phyloP scores from a whole-genome alignment of 2,329 filamentous ascomycete genomes.

The Helminthosporium solani region DNA sequence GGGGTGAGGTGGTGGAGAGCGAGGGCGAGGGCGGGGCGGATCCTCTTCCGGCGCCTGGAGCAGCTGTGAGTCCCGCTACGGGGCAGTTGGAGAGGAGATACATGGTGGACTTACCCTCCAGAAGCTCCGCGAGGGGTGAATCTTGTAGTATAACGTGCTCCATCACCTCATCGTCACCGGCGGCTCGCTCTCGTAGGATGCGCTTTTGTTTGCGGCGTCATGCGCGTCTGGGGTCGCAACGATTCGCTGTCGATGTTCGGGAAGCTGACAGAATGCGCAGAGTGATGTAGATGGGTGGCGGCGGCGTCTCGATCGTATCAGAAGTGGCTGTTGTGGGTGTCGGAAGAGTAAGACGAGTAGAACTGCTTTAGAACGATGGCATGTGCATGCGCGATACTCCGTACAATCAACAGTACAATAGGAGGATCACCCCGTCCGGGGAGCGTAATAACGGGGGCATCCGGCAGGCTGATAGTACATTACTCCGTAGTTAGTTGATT shows the following conservation, averaged over 20 bases:
- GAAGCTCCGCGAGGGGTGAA: conserved; percentile 83
- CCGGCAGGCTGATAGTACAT: too few species aligned
- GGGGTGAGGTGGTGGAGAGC: conserved; percentile 13
- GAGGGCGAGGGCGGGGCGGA: conserved; percentile 25
- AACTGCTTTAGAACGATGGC: too few species aligned
- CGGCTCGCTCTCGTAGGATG: conserved; percentile 10
- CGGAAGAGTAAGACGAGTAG: too few species aligned
- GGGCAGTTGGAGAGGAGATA: conserved; percentile 7
- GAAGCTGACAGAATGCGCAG: not conserved
- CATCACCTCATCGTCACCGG: conserved; percentile 56
- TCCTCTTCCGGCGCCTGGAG: conserved; percentile 37
- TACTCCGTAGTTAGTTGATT: too few species aligned
- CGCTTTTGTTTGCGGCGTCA: conserved; percentile 17
- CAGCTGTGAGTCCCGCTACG: conserved; percentile 20
- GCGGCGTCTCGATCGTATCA: too few species aligned
- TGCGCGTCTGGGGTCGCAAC: conserved; percentile 12
- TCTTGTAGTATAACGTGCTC: conserved; percentile 85
- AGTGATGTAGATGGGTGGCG: not conserved
- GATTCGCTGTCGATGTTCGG: not conserved
- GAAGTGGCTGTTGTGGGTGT: too few species aligned
- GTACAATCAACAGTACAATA: too few species aligned
- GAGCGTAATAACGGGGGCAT: too few species aligned
- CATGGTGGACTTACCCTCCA: conserved; percentile 67
- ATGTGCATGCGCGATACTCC: too few species aligned
- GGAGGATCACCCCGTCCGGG: too few species aligned